Conservation (phyloP, 257 asterid species). For the Ajuga chamaepitys region DNA sequence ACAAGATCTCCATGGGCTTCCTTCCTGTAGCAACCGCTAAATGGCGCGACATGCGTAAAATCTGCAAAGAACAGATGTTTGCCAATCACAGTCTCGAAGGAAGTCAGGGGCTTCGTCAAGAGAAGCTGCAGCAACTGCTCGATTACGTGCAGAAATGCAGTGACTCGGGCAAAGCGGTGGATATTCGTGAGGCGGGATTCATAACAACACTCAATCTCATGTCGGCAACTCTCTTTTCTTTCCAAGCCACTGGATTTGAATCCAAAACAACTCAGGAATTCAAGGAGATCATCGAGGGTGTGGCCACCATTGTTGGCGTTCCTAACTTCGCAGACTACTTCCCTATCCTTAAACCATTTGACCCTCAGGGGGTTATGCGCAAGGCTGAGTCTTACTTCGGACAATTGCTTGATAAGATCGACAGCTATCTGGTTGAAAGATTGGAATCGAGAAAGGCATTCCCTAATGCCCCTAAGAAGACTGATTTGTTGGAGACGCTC, state of each 20-base stretch:
- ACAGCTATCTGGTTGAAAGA: constrained; percentile 3
- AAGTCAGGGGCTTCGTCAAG: constrained; percentile 14
- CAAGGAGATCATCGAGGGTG: constrained; percentile 26
- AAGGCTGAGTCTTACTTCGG: constrained; percentile 8
- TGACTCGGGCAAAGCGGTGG: constrained; percentile 7
- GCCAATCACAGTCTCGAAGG: constrained; percentile 18
- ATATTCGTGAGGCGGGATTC: constrained; percentile 29
- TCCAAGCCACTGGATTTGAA: constrained; percentile 15
- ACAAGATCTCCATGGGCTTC: constrained; percentile 9
- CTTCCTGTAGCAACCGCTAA: constrained; percentile 6
- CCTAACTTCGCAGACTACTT: constrained; percentile 34
- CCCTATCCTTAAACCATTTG: constrained; percentile 24
- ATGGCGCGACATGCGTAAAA: constrained; percentile 28
- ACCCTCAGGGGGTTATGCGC: constrained; percentile 27
- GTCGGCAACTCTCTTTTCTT: constrained; percentile 32
- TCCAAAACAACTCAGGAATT: constrained; percentile 17
- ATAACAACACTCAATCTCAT: constrained; percentile 30
- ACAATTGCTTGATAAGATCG: constrained; percentile 4
- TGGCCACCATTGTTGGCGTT: constrained; percentile 15
- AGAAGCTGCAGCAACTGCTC: constrained; percentile 16
- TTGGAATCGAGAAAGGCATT: not conserved
- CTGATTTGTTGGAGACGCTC: constrained; percentile 16
- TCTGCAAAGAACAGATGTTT: constrained; percentile 31
- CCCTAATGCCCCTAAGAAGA: not conserved
- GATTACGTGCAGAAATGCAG: constrained; percentile 12